Percentiles rank a stretch among this genome's conserved stretches.
phyloP scores from a whole-genome alignment of 768 basidiomycete genomes.

The Amanita brunnescens region DNA sequence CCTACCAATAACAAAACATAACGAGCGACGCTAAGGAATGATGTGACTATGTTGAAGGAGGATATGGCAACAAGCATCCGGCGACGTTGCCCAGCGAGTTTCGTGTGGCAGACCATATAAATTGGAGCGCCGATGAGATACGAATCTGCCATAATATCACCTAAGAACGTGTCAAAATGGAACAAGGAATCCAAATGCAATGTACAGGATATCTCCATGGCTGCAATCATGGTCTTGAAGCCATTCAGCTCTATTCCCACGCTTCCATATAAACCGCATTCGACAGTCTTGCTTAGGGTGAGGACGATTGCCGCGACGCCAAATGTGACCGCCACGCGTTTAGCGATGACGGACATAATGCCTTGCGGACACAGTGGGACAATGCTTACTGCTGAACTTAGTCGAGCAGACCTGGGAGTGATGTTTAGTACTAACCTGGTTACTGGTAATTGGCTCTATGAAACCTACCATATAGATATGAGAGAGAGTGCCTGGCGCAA shows the following conservation, averaged over 20 bases:
- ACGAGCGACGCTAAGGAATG: constrained; percentile 13
- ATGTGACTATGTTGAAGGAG: constrained; percentile 13
- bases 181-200: not conserved
- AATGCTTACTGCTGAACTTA: constrained; percentile 15
- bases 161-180: constrained; percentile 8
- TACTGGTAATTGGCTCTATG: not conserved
- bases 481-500: not conserved
- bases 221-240: not conserved
- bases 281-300: constrained; percentile 10
- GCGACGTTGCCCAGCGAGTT: constrained; percentile 12
- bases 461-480: constrained; percentile 6
- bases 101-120: constrained; percentile 17
- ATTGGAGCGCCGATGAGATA: constrained; percentile 17
- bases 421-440: not conserved
- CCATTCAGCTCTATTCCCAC: not conserved
- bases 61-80: constrained; percentile 18
- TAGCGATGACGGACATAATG: constrained; percentile 9
- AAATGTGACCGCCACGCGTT: constrained; percentile 8
- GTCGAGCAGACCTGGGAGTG: constrained; percentile 6
- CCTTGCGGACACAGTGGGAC: constrained; percentile 13
- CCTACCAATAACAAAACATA: constrained; percentile 9
- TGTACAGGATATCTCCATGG: not conserved
- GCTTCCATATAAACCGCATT: constrained; percentile 7
- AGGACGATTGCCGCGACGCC: constrained; percentile 6
- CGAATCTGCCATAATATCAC: constrained; percentile 15